Evolutionary conservation across 2,329 filamentous ascomycete species (phyloP), one percentile per base, ranked within the genome.

Genomic region (Epichloe uncinata): DNA sequence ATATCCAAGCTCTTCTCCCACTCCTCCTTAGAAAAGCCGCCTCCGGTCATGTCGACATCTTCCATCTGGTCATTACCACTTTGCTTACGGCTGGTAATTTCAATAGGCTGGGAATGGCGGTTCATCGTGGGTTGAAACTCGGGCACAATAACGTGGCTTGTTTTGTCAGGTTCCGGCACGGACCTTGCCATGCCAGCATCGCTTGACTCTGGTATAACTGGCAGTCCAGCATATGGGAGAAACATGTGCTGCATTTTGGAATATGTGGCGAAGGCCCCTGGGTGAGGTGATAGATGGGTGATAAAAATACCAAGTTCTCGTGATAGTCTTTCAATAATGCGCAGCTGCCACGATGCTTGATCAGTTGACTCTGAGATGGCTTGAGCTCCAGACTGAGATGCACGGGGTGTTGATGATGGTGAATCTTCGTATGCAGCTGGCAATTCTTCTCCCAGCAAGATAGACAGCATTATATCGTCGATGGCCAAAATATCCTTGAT

Each of bases 1-100:
- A 96, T 79, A 60, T 97, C 90, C 5, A 97, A 76, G 49, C 95
- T 87, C 53, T 84, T 82, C 67, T 97, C 90, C 93, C 93, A 98
- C 61, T 95, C 93, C 36, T 93, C 86, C 58, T 87, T 74, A 1
- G 76, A 78, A 54, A 81, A 81, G 0, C 64, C 51, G 15, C 38
- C 36, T 43, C 61, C 60, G 43, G 56, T 54, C 56, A 60, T 57
- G 4, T 53, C 50, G n/a, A 54, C 48, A 35, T 64, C 60, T 22
- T 61, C 50, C 34, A 56, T 59, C 34, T 41, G 42, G n/a, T 56
- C 54, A 12, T 61, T 57, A 16, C 51, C 49, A 5, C 53, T 36
- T 9, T 55, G 52, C 34, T 54, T 60, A n/a, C 58, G 56, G 35
- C 64, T 61, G 22, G 64, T 63, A n/a, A 69, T 66, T 47, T 64